Evolutionary conservation across 139 green algal genomes (phyloP).

Genomic region (Micractinium conductrix): DNA sequence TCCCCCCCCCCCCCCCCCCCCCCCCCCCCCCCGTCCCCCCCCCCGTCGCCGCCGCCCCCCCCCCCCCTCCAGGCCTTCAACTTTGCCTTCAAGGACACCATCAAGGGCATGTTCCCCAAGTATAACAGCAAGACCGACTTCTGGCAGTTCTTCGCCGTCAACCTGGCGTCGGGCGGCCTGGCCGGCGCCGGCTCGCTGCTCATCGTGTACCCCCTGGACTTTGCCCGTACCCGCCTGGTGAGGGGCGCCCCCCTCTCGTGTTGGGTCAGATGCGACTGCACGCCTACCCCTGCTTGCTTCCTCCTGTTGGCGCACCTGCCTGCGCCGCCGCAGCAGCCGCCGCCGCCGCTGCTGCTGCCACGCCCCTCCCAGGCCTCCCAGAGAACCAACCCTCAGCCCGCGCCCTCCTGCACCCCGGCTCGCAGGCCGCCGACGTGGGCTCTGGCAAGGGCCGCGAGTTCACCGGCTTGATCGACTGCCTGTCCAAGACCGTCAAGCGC

Average conservation of each 20-base stretch:
- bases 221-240: constrained; percentile 96
- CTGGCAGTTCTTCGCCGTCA: constrained; percentile 96
- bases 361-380: not conserved
- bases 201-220: constrained; percentile 99
- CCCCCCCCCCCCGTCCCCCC: not conserved
- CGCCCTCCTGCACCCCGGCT: too few relatives aligned
- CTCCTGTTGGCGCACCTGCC: too few relatives aligned
- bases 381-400: not conserved
- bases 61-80: constrained; percentile 89
- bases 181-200: constrained; percentile 93
- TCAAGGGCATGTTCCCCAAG: constrained; percentile 97
- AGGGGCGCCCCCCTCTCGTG: too few relatives aligned
- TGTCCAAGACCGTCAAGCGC: constrained; percentile 77
- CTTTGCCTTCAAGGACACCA: constrained; percentile 99
- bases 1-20: not conserved
- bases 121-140: constrained; percentile 94
- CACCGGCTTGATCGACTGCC: constrained; percentile 92
- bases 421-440: constrained; percentile 87
- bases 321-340: too few relatives aligned
- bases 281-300: too few relatives aligned
- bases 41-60: too few relatives aligned
- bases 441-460: constrained; percentile 76
- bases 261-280: too few relatives aligned
- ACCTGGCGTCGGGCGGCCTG: constrained; percentile 95
- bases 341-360: too few relatives aligned